phyloP scores from a whole-genome alignment of 1,284 basidiomycete species.

The Cutaneotrichosporon sp. region DNA sequence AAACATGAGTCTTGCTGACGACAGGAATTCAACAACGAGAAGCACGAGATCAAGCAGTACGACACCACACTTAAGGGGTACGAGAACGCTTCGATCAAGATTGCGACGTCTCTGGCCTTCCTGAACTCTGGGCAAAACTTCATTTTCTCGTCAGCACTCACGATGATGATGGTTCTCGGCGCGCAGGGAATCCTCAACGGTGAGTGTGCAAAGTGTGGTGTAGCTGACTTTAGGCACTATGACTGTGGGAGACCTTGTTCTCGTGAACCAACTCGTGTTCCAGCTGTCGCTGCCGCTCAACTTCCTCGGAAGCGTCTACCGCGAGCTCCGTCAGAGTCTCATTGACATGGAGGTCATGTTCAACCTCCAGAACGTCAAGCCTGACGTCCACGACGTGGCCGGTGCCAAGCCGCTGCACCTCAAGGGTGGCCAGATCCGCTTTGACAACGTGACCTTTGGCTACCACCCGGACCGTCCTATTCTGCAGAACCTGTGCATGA shows the following conservation, averaged over 20 bases:
- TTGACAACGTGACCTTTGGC: conserved; percentile 86
- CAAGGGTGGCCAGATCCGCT: conserved; percentile 79
- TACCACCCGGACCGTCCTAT: conserved; percentile 89
- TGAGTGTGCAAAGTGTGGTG: conserved; percentile 31
- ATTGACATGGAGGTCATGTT: conserved; percentile 96
- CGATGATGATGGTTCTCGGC: conserved; percentile 91
- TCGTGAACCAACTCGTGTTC: conserved; percentile 99
- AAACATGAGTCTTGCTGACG: neutral
- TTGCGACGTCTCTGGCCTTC: conserved; percentile 86
- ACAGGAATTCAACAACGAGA: conserved; percentile 89
- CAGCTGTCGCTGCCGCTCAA: conserved; percentile 93
- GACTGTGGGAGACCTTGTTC: conserved; percentile 96
- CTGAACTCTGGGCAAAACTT: conserved; percentile 95
- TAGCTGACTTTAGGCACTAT: conserved; percentile 65
- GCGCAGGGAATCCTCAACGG: conserved; percentile 90
- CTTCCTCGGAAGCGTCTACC: conserved; percentile 94
- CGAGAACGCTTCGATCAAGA: conserved; percentile 87
- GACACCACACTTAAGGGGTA: conserved; percentile 83
- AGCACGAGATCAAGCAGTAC: conserved; percentile 83
- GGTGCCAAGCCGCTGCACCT: conserved; percentile 64
- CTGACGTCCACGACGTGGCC: conserved; percentile 60
- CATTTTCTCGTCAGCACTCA: conserved; percentile 89
- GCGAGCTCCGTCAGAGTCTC: conserved; percentile 89
- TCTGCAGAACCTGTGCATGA: conserved; percentile 82
- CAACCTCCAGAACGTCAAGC: conserved; percentile 79